phyloP scores from a whole-genome alignment of 179 eudicot species.

The Beta corolliflora region DNA sequence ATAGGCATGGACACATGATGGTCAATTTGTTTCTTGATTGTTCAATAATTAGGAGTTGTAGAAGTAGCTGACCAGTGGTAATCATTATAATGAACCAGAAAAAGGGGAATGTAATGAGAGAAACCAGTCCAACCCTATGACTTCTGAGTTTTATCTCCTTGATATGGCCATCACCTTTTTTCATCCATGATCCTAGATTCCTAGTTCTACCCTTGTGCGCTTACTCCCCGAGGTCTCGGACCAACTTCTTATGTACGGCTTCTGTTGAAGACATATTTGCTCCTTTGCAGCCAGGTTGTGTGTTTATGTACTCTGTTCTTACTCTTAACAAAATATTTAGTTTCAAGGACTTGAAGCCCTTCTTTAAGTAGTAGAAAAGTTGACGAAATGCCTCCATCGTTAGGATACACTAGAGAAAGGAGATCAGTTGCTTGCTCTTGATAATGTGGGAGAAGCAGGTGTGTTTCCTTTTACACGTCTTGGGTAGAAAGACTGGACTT shows the following conservation, averaged over 20 bases:
- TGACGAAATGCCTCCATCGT: neutral
- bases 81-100: neutral
- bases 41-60: neutral
- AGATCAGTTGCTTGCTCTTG: neutral
- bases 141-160: neutral
- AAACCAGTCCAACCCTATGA: neutral
- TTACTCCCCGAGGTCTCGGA: neutral
- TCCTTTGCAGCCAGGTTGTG: neutral
- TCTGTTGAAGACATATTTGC: neutral
- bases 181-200: neutral
- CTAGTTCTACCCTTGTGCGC: neutral
- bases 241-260: neutral
- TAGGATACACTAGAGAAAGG: neutral
- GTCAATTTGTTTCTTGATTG: neutral
- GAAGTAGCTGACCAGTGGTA: neutral
- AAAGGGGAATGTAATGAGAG: neutral
- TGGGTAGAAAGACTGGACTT: neutral
- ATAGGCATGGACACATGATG: neutral
- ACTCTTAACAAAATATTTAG: neutral
- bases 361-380: neutral
- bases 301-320: neutral
- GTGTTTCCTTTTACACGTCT: neutral
- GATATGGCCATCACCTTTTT: neutral
- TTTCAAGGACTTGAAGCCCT: neutral
- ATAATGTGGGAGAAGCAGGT: neutral